phyloP scores from a whole-genome alignment of 371 early-diverging fungal species.

The Mucor racemosus region DNA sequence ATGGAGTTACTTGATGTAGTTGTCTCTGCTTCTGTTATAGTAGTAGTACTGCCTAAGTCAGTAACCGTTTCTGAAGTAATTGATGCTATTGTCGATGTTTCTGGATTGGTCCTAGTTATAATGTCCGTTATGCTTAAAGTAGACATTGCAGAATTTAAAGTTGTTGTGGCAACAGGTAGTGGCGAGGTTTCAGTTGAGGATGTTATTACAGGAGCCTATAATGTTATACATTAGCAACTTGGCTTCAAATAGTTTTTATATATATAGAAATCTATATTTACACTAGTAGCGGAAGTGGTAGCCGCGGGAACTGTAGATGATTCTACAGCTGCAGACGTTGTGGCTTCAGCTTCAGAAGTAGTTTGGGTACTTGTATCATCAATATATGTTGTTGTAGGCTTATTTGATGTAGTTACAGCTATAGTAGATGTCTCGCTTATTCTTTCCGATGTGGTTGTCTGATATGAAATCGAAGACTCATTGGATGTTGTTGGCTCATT shows the following conservation, averaged over 20 bases:
- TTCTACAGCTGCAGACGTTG: neutral
- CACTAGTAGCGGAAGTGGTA: neutral
- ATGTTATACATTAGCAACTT: neutral
- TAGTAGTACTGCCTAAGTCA: neutral
- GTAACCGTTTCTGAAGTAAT: neutral
- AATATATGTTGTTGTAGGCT: neutral
- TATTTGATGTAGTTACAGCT: neutral
- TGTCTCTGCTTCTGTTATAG: neutral
- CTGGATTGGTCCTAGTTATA: neutral
- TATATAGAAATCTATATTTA: conserved; percentile 3
- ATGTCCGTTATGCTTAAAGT: neutral
- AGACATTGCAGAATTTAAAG: neutral
- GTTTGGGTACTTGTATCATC: neutral
- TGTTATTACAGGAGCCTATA: neutral
- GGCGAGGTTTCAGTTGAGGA: neutral
- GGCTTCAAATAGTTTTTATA: neutral
- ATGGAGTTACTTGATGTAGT: neutral
- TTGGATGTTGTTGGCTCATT: neutral
- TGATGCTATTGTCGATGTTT: neutral
- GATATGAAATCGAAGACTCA: neutral
- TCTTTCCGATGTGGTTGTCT: neutral
- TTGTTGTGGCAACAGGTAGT: neutral
- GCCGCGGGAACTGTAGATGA: neutral
- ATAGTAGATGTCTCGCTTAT: neutral
- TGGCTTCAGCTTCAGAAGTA: neutral